A percentile compares a stretch with the other conserved stretches of the same genome.
These are phyloP conservation scores for Melampsora larici-populina DNA, from an alignment of 1,284 basidiomycete species.

Conservation along the genomic window DNA sequence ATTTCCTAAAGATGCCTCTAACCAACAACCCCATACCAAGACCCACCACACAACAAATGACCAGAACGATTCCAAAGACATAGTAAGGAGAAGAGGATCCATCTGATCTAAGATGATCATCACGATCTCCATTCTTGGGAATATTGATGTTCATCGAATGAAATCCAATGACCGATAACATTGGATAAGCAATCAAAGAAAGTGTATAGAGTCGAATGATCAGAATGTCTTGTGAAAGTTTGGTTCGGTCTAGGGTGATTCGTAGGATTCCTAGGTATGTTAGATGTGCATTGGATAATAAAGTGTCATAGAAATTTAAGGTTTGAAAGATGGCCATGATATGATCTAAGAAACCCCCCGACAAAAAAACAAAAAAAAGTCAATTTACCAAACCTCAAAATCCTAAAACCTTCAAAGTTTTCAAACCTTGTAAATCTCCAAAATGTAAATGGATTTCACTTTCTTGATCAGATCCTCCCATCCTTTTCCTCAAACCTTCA, in stretches of 20 bases:
- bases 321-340: conserved; percentile 81
- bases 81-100: not conserved
- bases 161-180: conserved; percentile 22
- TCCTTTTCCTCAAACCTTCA: conserved; percentile 72
- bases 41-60: not conserved
- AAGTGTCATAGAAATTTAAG: conserved; percentile 80
- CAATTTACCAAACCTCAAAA: not conserved
- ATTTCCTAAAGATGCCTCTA: not conserved
- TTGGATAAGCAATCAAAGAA: conserved; percentile 12
- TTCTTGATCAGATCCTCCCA: conserved; percentile 54
- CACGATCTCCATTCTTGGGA: conserved; percentile 18
- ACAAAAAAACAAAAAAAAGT: not conserved
- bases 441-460: conserved; percentile 64
- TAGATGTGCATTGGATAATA: conserved; percentile 80
- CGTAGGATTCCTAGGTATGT: conserved; percentile 76
- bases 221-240: conserved; percentile 20
- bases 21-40: not conserved
- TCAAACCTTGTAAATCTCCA: conserved; percentile 71
- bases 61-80: conserved; percentile 17
- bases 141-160: conserved; percentile 40
- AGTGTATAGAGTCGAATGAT: conserved; percentile 28
- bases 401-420: not conserved
- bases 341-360: conserved; percentile 75
- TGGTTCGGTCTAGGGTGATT: conserved; percentile 58
- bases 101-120: conserved; percentile 6